These are phyloP conservation scores for Termitomyces sp. DNA, from an alignment of 1,284 basidiomycete genomes.

Conservation along the genomic window DNA sequence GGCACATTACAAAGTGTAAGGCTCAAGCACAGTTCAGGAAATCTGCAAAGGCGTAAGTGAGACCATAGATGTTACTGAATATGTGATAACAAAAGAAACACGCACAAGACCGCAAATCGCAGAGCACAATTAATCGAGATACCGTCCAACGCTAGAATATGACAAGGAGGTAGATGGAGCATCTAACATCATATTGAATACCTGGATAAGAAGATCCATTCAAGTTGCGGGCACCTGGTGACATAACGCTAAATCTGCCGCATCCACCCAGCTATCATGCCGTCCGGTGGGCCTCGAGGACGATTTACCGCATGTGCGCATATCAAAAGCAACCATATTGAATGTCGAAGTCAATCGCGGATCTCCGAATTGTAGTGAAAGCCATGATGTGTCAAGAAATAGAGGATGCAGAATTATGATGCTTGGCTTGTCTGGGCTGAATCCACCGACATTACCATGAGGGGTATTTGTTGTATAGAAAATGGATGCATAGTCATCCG, in stretches of 20 bases:
- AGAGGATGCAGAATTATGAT: constrained; percentile 63
- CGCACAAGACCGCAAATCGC: constrained; percentile 58
- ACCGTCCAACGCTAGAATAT: constrained; percentile 62
- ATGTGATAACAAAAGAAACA: constrained; percentile 4
- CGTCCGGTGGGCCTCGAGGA: constrained; percentile 44
- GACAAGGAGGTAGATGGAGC: constrained; percentile 59
- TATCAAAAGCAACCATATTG: constrained; percentile 72
- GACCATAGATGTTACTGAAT: neutral
- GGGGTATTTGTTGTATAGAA: constrained; percentile 63
- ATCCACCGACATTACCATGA: constrained; percentile 53
- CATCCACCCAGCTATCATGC: constrained; percentile 70
- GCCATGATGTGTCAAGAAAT: constrained; percentile 66
- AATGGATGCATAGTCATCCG: constrained; percentile 63
- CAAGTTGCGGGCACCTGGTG: constrained; percentile 43
- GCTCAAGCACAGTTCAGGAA: constrained; percentile 66
- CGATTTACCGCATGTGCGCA: constrained; percentile 62
- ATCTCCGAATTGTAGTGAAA: constrained; percentile 62
- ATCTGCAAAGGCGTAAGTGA: constrained; percentile 34
- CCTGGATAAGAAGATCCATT: neutral
- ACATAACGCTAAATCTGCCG: constrained; percentile 66
- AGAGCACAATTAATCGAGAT: constrained; percentile 48
- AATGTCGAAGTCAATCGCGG: constrained; percentile 49
- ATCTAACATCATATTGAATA: constrained; percentile 31
- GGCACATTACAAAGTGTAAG: constrained; percentile 66
- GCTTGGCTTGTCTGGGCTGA: constrained; percentile 58